These are phyloP conservation scores for Kazachstania sp. DNA, from an alignment of 1,139 yeast species.

Conservation along the genomic window DNA sequence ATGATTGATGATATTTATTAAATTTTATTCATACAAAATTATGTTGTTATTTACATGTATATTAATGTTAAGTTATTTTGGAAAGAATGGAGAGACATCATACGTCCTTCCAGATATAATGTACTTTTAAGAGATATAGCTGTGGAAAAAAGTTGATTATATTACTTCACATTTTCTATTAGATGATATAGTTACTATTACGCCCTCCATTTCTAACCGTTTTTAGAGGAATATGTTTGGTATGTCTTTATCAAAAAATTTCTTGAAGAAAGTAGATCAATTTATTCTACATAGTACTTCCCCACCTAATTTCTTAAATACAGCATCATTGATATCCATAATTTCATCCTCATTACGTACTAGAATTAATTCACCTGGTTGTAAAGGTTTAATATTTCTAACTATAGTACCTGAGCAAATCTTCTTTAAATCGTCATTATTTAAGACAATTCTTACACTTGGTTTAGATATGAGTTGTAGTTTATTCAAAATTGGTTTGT, in stretches of 20 bases:
- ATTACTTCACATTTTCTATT: no score
- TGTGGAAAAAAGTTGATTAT: no score
- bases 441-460: constrained; percentile 61
- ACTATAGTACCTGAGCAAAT: constrained; percentile 72
- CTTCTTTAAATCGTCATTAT: constrained; percentile 54
- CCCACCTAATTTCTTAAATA: constrained; percentile 62
- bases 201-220: no score
- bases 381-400: constrained; percentile 68
- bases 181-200: no score
- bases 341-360: constrained; percentile 47
- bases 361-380: constrained; percentile 84
- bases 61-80: no score
- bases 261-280: neutral
- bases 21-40: no score
- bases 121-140: no score
- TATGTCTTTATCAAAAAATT: neutral
- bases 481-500: constrained; percentile 64
- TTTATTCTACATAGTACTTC: constrained; percentile 75
- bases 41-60: no score
- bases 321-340: constrained; percentile 77
- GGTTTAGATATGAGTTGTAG: constrained; percentile 79
- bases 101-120: no score
- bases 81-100: no score
- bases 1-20: no score
- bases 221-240: neutral